Conservation (phyloP, 2,329 filamentous ascomycete genomes). For the Bipolaris victoriae region DNA sequence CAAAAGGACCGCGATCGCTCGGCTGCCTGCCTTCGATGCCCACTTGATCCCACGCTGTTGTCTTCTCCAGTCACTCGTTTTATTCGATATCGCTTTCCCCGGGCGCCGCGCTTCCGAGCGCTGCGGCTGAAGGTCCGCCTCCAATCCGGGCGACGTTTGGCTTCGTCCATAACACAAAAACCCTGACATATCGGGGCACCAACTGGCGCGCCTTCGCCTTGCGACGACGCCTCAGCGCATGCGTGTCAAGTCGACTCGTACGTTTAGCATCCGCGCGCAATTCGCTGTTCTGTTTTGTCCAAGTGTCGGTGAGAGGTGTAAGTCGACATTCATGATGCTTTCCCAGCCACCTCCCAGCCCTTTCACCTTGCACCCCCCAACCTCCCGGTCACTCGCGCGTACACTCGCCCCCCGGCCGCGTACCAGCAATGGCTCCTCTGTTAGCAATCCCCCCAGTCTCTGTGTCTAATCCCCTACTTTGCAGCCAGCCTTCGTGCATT, state of each 20-base stretch:
- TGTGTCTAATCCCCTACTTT: constrained; percentile 29
- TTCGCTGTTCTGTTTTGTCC: constrained; percentile 8
- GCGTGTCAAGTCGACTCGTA: constrained; percentile 1
- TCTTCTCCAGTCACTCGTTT: constrained; percentile 16
- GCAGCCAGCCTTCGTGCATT: constrained; percentile 30
- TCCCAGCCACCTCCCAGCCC: constrained; percentile 32
- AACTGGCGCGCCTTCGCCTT: constrained; percentile 22
- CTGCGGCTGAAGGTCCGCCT: constrained; percentile 22
- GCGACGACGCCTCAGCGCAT: constrained; percentile 17
- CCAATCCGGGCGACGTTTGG: constrained; percentile 24
- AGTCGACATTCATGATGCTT: constrained; percentile 12
- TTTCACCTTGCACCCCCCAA: constrained; percentile 14
- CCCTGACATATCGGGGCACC: constrained; percentile 17
- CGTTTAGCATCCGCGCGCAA: constrained; percentile 6
- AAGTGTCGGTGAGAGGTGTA: constrained; percentile 27
- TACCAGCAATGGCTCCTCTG: constrained; percentile 34
- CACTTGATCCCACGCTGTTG: constrained; percentile 7
- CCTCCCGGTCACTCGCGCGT: constrained; percentile 8
- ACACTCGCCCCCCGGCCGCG: constrained; percentile 15
- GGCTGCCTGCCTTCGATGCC: constrained; percentile 15
- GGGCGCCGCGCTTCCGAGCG: constrained; percentile 23
- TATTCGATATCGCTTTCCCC: constrained; percentile 14
- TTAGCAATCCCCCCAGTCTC: constrained; percentile 28
- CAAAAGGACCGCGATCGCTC: constrained; percentile 9
- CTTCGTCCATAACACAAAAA: constrained; percentile 17